Conservation (phyloP, 2,329 filamentous ascomycete species). For the Lecanicillium sp. region DNA sequence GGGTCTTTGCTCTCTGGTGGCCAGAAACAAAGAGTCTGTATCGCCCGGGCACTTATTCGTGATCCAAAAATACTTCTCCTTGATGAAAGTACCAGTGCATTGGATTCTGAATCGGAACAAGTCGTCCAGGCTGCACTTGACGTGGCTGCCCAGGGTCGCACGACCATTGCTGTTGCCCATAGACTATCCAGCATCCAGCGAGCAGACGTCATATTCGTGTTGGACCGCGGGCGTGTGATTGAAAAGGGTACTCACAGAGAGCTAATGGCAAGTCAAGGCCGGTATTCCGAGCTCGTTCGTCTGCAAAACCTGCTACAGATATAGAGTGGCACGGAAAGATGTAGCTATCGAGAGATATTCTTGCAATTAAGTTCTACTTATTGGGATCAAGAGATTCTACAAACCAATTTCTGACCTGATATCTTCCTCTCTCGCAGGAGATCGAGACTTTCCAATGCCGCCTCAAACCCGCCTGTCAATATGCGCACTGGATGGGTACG, state of each 20-base stretch:
- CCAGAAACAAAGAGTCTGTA: constrained; percentile 61
- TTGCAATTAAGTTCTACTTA: too few species aligned
- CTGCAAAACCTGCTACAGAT: too few species aligned
- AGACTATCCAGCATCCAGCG: constrained; percentile 69
- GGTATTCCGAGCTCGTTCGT: too few species aligned
- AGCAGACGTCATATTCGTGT: constrained; percentile 71
- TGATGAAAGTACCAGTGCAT: constrained; percentile 63
- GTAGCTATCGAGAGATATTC: too few species aligned
- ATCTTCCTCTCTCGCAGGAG: constrained; percentile 23
- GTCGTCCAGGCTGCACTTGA: constrained; percentile 60
- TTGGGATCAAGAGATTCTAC: too few species aligned
- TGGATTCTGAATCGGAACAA: constrained; percentile 55
- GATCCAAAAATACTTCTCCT: constrained; percentile 57
- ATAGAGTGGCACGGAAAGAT: too few species aligned
- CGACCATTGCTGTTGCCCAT: constrained; percentile 71
- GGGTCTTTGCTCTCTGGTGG: constrained; percentile 60
- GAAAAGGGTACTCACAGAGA: constrained; percentile 46
- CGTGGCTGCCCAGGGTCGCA: constrained; percentile 46
- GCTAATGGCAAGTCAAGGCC: too few species aligned
- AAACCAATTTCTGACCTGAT: constrained; percentile 34
- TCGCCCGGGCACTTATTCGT: constrained; percentile 59
- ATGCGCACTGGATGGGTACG: constrained; percentile 11
- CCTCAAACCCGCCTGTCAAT: constrained; percentile 20
- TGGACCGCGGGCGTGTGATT: constrained; percentile 53
- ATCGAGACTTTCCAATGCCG: constrained; percentile 23